Base-by-base conservation (phyloP, 768 basidiomycete species). In the Xerocomellus chrysenteron region DNA sequence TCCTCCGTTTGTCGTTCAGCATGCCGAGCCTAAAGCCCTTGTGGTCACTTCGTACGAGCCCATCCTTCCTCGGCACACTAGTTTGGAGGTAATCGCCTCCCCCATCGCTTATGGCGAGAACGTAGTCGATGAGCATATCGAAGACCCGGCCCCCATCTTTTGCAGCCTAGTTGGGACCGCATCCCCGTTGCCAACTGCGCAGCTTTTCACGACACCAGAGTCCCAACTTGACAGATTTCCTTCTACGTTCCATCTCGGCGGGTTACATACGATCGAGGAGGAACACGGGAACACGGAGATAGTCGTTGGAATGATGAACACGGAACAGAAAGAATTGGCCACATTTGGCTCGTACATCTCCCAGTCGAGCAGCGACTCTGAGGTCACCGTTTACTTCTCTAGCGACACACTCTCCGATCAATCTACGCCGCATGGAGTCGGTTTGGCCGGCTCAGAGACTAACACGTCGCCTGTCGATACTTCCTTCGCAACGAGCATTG, bases 401-500 rank as follows among this genome's bases (percentile, higher is more conserved):
- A 41, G 35, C 14, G 54, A 57, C 47, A 33, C 56, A 2, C 50
- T 53, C 39, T 57, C 47, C 13, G 50, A 52, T 13, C 24, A 19
- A 39, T 43, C 50, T 37, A 52, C 48, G 16, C 24, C 47, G 17
- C 41, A 28, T 40, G 51, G 14, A 12, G 16, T 7, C 5, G 16
- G 19, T 43, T 46, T 39, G 13, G 24, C 32, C 33, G 17, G 13
- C 26, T 58, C 56, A 24, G 57, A 48, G 28, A 35, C 24, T 13
- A 47, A 21, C 21, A 14, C 42, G 19, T 57, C 55, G 7, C 44
- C 41, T 26, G 30, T 36, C 14, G 32, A 49, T 28, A 57, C 64
- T 41, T 67, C 66, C 28, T 48, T 64, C 3, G 62, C 52, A 37
- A 68, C 67, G 36, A 68, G 59, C n/a, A 45, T 67, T 9, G 54